Conservation (phyloP, 1,284 basidiomycete genomes). For the Mycosarcoma maydis region DNA sequence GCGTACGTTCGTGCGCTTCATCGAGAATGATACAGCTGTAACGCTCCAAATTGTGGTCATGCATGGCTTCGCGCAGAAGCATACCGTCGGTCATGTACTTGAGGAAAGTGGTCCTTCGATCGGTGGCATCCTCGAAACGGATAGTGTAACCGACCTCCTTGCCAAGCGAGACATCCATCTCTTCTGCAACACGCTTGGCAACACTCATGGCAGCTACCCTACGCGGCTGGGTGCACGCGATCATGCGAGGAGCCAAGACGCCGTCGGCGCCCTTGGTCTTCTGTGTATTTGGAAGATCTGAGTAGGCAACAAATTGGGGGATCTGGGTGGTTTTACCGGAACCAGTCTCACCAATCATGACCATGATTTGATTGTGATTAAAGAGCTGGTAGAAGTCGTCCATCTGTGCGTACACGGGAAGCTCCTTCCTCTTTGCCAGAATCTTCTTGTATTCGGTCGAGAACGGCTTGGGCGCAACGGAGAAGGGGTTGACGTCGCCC, state of each 20-base stretch:
- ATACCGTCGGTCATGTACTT: slow-evolving; percentile 99
- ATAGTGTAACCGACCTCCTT: slow-evolving; percentile 97
- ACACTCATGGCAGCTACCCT: slow-evolving; percentile 98
- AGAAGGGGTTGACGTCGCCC: slow-evolving; percentile 86
- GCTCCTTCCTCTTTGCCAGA: slow-evolving; percentile 81
- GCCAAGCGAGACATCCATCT: slow-evolving; percentile 94
- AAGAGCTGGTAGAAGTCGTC: slow-evolving; percentile 89
- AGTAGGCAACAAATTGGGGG: slow-evolving; percentile 93
- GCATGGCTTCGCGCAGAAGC: slow-evolving; percentile 93
- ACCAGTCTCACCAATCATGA: slow-evolving; percentile 98
- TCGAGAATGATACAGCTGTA: slow-evolving; percentile 99
- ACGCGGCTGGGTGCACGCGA: slow-evolving; percentile 96
- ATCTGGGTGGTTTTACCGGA: slow-evolving; percentile 99
- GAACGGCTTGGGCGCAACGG: slow-evolving; percentile 72
- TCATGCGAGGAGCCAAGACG: slow-evolving; percentile 79
- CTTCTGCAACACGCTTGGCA: slow-evolving; percentile 96
- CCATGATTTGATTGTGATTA: slow-evolving; percentile 84
- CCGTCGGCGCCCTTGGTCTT: slow-evolving; percentile 58
- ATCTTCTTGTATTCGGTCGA: slow-evolving; percentile 87
- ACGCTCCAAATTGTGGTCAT: slow-evolving; percentile 85
- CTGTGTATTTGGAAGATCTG: slow-evolving; percentile 82
- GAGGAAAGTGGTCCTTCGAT: slow-evolving; percentile 54
- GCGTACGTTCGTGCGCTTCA: slow-evolving; percentile 97
- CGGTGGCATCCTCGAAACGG: slow-evolving; percentile 97
- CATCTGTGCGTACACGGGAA: slow-evolving; percentile 95